A percentile compares a stretch with the other conserved stretches of the same genome.
Conservation (phyloP, 805 yeast species). For the Candida vartiovaarae region DNA sequence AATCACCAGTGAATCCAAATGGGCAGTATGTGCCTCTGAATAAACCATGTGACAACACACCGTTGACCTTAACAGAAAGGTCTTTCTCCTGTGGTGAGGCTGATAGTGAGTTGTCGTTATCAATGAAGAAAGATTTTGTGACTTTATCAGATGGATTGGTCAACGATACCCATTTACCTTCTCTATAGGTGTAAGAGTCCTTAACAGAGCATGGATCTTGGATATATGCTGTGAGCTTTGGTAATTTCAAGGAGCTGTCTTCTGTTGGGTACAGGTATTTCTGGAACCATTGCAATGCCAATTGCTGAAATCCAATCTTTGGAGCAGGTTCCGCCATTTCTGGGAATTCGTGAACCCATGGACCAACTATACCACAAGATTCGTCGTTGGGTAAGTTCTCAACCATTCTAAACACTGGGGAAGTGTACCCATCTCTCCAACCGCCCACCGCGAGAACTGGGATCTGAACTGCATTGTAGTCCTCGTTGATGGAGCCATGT, state of each 20-base stretch:
- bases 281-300: constrained; percentile 34
- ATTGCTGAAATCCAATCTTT: constrained; percentile 36
- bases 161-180: constrained; percentile 34
- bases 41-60: constrained; percentile 34
- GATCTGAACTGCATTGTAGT: constrained; percentile 31
- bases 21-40: constrained; percentile 42
- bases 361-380: constrained; percentile 33
- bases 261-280: constrained; percentile 28
- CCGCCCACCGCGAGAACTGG: constrained; percentile 41
- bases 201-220: constrained; percentile 35
- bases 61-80: constrained; percentile 12
- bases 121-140: constrained; percentile 11
- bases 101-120: constrained; percentile 4
- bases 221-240: constrained; percentile 33
- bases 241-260: constrained; percentile 22
- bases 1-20: constrained; percentile 39
- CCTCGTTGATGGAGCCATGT: constrained; percentile 40
- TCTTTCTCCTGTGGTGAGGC: background rate
- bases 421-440: constrained; percentile 42
- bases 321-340: constrained; percentile 42
- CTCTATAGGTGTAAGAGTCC: constrained; percentile 31
- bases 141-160: constrained; percentile 12
- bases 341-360: constrained; percentile 45
- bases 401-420: constrained; percentile 37
- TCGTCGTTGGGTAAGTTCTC: constrained; percentile 30